These are phyloP conservation scores for Anethum foeniculum DNA, from an alignment of 140 eudicot species.

Conservation along the genomic window DNA sequence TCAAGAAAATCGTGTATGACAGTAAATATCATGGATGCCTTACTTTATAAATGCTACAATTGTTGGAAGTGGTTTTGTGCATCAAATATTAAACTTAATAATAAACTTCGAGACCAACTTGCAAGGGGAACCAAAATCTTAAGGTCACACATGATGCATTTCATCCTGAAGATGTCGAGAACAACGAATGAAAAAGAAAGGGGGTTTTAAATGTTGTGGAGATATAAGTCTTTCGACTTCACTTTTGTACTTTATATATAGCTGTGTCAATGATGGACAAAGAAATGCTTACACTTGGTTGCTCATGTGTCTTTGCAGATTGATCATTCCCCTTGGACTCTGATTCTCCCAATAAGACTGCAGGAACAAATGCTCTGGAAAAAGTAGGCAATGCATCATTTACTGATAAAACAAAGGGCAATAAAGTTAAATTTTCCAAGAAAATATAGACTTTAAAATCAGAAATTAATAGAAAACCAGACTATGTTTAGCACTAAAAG, in stretches of 20 bases:
- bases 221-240: background rate
- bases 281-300: slow-evolving; percentile 41
- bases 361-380: slow-evolving; percentile 93
- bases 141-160: background rate
- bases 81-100: background rate
- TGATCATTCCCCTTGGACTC: slow-evolving; percentile 77
- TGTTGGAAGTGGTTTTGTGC: background rate
- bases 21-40: background rate
- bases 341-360: slow-evolving; percentile 84
- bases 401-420: background rate
- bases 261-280: background rate
- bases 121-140: background rate
- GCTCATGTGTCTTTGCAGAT: slow-evolving; percentile 62
- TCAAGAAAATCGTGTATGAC: background rate
- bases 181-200: background rate
- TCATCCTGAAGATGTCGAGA: background rate
- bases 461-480: background rate
- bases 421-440: background rate
- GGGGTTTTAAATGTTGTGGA: background rate
- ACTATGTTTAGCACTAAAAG: background rate
- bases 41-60: background rate
- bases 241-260: background rate
- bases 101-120: background rate
- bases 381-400: slow-evolving; percentile 13
- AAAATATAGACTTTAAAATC: background rate